Evolutionary conservation across 306 rosid species (phyloP).

Genomic region (Albizia julibrissin): DNA sequence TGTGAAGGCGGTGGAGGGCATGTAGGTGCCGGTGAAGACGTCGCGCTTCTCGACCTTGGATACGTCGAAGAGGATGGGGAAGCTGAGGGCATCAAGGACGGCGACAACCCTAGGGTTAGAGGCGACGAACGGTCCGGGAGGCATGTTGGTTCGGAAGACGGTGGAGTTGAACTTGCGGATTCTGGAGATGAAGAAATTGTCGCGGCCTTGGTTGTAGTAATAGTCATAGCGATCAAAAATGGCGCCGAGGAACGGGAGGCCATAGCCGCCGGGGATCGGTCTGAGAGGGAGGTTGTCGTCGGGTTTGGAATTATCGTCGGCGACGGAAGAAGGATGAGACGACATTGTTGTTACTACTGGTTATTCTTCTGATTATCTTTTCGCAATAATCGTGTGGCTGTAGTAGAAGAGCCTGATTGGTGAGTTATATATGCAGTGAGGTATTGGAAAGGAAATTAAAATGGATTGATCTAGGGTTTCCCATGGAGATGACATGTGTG

Average conservation of each 20-base stretch:
- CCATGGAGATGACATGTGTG: not conserved
- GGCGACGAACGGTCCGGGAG: conserved; percentile 71
- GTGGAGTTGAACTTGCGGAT: conserved; percentile 56
- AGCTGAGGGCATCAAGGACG: conserved; percentile 62
- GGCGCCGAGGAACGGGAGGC: conserved; percentile 62
- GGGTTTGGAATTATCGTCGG: not conserved
- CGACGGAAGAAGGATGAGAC: not conserved
- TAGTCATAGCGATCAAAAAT: conserved; percentile 60
- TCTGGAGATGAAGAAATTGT: conserved; percentile 49
- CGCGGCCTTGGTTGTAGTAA: conserved; percentile 73
- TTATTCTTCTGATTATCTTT: not conserved
- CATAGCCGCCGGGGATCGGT: conserved; percentile 65
- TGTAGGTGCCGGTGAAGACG: conserved; percentile 78
- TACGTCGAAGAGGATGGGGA: conserved; percentile 63
- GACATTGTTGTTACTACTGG: conserved; percentile 12
- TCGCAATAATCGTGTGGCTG: not conserved
- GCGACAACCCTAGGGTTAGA: conserved; percentile 53
- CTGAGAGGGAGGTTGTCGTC: conserved; percentile 28
- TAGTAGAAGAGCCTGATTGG: not conserved
- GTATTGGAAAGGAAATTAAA: not conserved
- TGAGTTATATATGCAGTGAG: not conserved
- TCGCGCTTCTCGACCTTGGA: conserved; percentile 61
- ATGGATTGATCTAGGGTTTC: not conserved
- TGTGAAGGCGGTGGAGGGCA: conserved; percentile 67
- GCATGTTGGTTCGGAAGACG: conserved; percentile 72